Percentiles rank a stretch among this genome's conserved stretches.
Evolutionary conservation across 2,329 filamentous ascomycete genomes (phyloP).

Genomic region (Hypoxylon sp.): DNA sequence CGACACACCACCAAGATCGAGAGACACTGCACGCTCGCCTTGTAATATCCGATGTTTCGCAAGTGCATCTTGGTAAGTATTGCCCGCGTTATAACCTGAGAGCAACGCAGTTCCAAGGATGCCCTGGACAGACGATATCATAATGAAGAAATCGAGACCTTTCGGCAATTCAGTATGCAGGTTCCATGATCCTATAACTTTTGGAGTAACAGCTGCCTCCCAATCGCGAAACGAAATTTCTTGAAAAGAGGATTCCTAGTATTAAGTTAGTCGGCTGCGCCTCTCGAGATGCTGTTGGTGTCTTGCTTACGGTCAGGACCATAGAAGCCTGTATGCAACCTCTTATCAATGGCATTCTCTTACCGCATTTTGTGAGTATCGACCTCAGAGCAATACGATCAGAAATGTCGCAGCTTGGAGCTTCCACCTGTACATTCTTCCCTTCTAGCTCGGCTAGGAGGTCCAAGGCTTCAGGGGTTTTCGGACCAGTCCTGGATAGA

Average conservation of each 20-base stretch:
- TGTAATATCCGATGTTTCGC: slow-evolving; percentile 49
- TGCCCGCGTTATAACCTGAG: slow-evolving; percentile 57
- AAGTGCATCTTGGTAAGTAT: slow-evolving; percentile 57
- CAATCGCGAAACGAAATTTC: slow-evolving; percentile 59
- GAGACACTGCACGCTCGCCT: slow-evolving; percentile 41
- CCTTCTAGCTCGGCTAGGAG: slow-evolving; percentile 8
- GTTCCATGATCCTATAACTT: slow-evolving; percentile 57
- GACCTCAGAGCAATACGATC: not conserved
- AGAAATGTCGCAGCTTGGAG: slow-evolving; percentile 34
- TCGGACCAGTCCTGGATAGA: slow-evolving; percentile 54
- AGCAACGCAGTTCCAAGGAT: slow-evolving; percentile 54
- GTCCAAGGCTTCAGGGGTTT: slow-evolving; percentile 23
- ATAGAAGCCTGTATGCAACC: slow-evolving; percentile 55
- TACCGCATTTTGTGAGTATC: not conserved
- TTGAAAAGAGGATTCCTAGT: slow-evolving; percentile 54
- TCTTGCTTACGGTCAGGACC: slow-evolving; percentile 44
- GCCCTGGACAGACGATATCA: slow-evolving; percentile 58
- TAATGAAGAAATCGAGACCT: slow-evolving; percentile 61
- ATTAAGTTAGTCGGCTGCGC: too few relatives aligned
- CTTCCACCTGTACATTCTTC: slow-evolving; percentile 3
- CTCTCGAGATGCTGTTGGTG: too few relatives aligned
- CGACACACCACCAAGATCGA: not conserved
- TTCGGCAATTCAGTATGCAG: slow-evolving; percentile 50
- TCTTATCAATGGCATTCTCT: slow-evolving; percentile 50
- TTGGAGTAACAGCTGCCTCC: slow-evolving; percentile 56